Conservation (phyloP, 192 early-diverging fungal species). For the Cetraspora pellucida region DNA sequence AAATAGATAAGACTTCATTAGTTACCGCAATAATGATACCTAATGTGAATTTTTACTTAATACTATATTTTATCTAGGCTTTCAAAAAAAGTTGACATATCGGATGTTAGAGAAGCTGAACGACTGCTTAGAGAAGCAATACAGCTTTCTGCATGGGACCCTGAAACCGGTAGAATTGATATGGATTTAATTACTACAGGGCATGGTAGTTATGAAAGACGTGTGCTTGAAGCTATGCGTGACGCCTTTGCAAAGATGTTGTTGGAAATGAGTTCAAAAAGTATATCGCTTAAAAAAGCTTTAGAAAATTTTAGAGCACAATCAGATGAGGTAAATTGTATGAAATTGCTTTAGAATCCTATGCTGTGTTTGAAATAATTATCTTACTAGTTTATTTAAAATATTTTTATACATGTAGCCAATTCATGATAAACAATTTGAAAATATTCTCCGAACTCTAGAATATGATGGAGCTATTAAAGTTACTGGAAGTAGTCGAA, state of each 20-base stretch:
- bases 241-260: constrained; percentile 52
- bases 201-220: constrained; percentile 75
- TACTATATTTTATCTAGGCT: constrained; percentile 47
- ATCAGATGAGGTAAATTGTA: constrained; percentile 19
- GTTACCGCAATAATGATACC: too few species aligned
- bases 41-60: too few species aligned
- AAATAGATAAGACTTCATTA: background rate
- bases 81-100: constrained; percentile 67
- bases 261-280: background rate
- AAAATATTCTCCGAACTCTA: constrained; percentile 1
- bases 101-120: constrained; percentile 89
- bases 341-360: background rate
- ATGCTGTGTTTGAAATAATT: background rate
- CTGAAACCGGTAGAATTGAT: constrained; percentile 90
- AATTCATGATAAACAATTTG: constrained; percentile 19
- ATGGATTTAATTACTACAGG: constrained; percentile 92
- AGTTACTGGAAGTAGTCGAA: background rate
- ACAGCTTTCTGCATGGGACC: constrained; percentile 90
- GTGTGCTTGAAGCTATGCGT: constrained; percentile 60
- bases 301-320: constrained; percentile 15
- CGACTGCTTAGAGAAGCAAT: constrained; percentile 86
- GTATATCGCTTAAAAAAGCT: background rate
- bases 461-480: constrained; percentile 9
- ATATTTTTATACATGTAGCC: constrained; percentile 15
- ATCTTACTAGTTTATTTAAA: background rate